phyloP scores from a whole-genome alignment of 2,329 filamentous ascomycete genomes.

The Didymella arachidicola region DNA sequence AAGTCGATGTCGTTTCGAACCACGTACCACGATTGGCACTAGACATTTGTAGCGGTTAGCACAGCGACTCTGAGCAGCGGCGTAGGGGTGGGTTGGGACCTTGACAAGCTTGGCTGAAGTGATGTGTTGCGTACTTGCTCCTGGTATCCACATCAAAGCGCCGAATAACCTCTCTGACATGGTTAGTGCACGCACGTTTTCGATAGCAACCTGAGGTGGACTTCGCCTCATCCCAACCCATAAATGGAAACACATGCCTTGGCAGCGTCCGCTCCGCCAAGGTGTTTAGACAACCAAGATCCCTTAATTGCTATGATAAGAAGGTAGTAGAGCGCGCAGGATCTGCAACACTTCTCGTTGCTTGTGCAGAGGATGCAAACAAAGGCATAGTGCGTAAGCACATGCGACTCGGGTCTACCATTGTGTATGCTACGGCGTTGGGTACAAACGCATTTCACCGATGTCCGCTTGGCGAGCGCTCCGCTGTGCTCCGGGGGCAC shows the following conservation, averaged over 20 bases:
- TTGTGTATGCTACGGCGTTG: neutral
- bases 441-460: constrained; percentile 14
- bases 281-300: constrained; percentile 29
- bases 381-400: constrained; percentile 1
- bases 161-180: constrained; percentile 39
- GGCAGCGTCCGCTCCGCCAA: constrained; percentile 39
- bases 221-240: constrained; percentile 31
- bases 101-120: constrained; percentile 41
- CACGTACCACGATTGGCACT: constrained; percentile 32
- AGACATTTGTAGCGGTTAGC: constrained; percentile 36
- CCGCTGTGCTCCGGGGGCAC: constrained; percentile 8
- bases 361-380: constrained; percentile 10
- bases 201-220: constrained; percentile 30
- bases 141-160: constrained; percentile 42
- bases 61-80: constrained; percentile 27
- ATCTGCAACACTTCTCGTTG: constrained; percentile 13
- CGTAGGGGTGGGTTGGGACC: constrained; percentile 37
- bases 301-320: constrained; percentile 16
- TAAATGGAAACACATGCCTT: constrained; percentile 26
- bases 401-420: neutral
- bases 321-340: constrained; percentile 15
- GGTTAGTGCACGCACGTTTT: constrained; percentile 31
- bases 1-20: constrained; percentile 41
- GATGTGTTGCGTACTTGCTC: constrained; percentile 42
- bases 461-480: constrained; percentile 10